Percentiles rank a stretch among this genome's conserved stretches.
phyloP scores from a whole-genome alignment of 306 rosid species.

The Citrullus mucosospermus region DNA sequence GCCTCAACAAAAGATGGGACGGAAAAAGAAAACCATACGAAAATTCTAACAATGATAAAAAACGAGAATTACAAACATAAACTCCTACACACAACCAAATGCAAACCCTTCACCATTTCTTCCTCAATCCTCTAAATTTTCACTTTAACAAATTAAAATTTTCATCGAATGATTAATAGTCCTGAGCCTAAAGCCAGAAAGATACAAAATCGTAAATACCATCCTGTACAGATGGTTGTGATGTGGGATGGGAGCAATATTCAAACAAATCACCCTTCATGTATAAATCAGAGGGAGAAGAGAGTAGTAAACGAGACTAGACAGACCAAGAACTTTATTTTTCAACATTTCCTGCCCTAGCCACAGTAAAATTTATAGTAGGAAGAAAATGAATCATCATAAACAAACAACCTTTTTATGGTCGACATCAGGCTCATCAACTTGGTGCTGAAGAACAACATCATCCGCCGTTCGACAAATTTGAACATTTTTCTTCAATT shows the following conservation, averaged over 20 bases:
- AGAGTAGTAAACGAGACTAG: background rate
- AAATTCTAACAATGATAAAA: background rate
- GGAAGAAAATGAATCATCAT: background rate
- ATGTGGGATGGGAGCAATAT: background rate
- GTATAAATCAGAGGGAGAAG: background rate
- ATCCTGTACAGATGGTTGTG: background rate
- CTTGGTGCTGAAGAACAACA: conserved; percentile 51
- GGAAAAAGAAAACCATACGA: background rate
- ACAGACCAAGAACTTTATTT: background rate
- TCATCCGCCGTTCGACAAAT: conserved; percentile 58
- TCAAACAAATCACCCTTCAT: background rate
- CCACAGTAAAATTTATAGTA: background rate
- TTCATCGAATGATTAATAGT: background rate
- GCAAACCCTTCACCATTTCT: conserved; percentile 6
- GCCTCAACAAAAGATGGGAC: background rate
- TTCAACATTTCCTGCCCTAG: background rate
- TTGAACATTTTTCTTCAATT: conserved; percentile 59
- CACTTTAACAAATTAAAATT: background rate
- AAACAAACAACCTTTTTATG: conserved; percentile 36
- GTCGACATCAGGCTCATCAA: conserved; percentile 46
- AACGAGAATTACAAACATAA: background rate
- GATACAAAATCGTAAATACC: background rate
- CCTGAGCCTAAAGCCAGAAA: background rate
- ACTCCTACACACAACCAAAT: background rate
- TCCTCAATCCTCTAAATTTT: background rate